Base-by-base conservation (phyloP, 371 early-diverging fungal genomes). In the Syncephalastrum monosporum region DNA sequence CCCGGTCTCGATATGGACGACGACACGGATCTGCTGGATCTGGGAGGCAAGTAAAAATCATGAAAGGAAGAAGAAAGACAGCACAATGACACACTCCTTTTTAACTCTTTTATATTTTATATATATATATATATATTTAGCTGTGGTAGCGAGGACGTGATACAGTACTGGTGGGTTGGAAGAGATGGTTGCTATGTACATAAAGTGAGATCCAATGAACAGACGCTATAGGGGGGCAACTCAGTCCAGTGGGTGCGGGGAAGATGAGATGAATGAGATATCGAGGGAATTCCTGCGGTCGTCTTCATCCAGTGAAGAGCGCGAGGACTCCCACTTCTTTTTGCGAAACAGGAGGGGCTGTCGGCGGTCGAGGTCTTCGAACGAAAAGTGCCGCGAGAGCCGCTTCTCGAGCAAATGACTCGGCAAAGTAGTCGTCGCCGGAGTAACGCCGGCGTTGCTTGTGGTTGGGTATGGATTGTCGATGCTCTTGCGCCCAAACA, bases 401-500 rank as follows among this genome's bases (percentile, higher is more conserved):
- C 38, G 17, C 12, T 43, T 45, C 42, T 57, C 49, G 17, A 38
- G 38, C 38, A 33, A 33, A 10, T 24, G 17, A 55, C 8, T 21
- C 42, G 15, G 4, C 21, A 33, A 42, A 47, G 21, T 42, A 47
- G 56, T 45, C 48, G 24, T 42, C 5, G 38, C 25, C 29, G 29
- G 10, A 55, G 59, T 42, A 42, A 50, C 16, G 59, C 29, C 50
- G 27, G 45, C 43, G 15, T 50, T 55, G 23, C 42, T 21, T 21
- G 21, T 44, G 5, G 46, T 50, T 10, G 50, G 47, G 44, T 64
- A 60, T 33, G 38, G 10, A 10, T 10, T 33, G 48, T 75, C 76
- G 13, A 56, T 54, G 16, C 72, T 68, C 33, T 79, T 70, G 68
- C 82, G 60, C 53, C 79, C 61, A 72, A 76, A 71, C 60, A 79